Base-by-base conservation (phyloP, 202 grass and related monocot species). In the Brachypodium distachyon region DNA sequence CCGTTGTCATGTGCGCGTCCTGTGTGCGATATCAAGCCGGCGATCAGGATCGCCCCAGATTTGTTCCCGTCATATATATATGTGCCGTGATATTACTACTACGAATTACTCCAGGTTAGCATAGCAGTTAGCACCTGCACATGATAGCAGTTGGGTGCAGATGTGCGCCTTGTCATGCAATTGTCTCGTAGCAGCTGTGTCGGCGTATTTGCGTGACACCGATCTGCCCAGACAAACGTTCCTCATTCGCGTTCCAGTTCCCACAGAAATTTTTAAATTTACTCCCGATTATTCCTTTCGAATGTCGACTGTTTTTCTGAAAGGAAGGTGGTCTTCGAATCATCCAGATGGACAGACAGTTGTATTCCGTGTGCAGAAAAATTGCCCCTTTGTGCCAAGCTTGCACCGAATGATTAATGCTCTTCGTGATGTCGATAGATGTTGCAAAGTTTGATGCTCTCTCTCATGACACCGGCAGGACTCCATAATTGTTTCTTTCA, bases 1-100 rank as follows among this genome's bases (percentile, higher is more conserved):
- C 70, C 53, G n/a, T 17, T 3, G 73, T 69, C 79, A 67, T 73
- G 85, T 73, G 73, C 53, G 17, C 22, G 17, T 47, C 9, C 9
- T 16, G 18, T 21, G 28, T 18, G 65, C 43, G n/a, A 39, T 17
- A 57, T 53, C 39, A n/a, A n/a, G n/a, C n/a, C n/a, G n/a, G 40
- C 76, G 16, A 53, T 55, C 28, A 44, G 22, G 36, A 31, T 37
- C 47, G 39, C 46, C 31, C 43, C 16, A 23, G 27, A 18, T 39
- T 52, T 67, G 33, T 22, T 23, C 28, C 19, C 10, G 47, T 3
- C 36, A 59, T 39, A 8, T 28, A 12, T 32, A 40, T 9, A 26
- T 13, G 8, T 34, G 14, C 72, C 72, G 65, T 27, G n/a, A n/a
- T n/a, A n/a, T n/a, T n/a, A n/a, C n/a, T n/a, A n/a, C n/a, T n/a